Base-by-base conservation (phyloP, 1,284 basidiomycete species). In the Sphagnurus paluster region DNA sequence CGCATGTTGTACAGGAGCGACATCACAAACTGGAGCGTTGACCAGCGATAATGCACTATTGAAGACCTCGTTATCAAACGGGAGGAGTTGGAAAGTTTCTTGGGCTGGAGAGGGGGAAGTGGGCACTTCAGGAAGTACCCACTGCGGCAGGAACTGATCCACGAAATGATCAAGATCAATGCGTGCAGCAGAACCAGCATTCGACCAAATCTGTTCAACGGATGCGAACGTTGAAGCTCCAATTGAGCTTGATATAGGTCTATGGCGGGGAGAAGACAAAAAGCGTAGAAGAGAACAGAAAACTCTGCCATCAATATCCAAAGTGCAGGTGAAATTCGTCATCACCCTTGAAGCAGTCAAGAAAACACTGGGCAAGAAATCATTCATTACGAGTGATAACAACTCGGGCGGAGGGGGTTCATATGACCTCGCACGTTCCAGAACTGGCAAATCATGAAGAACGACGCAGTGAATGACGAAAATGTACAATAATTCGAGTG, bases 31-130 rank as follows among this genome's bases (percentile, higher is more conserved):
- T 1, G 59, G 58, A 30, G 69, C 58, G 32, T 65, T 55, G 19
- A 81, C 65, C 16, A 63, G 46, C 1, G 67, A 60, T 16, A 79
- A 69, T 46, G 74, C 68, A 5, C 67, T 59, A 40, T 78, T 72
- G 47, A 85, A 76, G n/a, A 79, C 58, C 0, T 64, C 61, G 52
- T 80, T 75, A 17, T 61, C 58, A 56, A 84, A 84, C 1, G 78
- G 72, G 16, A 83, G 69, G 1, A 83, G 59, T 2, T 57, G 59
- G 17, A 63, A 35, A 16, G 47, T 28, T 29, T 48, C 43, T 9
- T 39, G 17, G n/a, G 13, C 13, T 16, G 9, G 38, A 34, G 16
- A 24, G 19, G 8, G 7, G 20, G 48, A 42, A n/a, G n/a, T n/a
- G n/a, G n/a, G n/a, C n/a, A n/a, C n/a, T n/a, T n/a, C n/a, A n/a